These are phyloP conservation scores for Plectosphaerella cucumerina DNA, from an alignment of 2,329 filamentous ascomycete species.

Conservation along the genomic window DNA sequence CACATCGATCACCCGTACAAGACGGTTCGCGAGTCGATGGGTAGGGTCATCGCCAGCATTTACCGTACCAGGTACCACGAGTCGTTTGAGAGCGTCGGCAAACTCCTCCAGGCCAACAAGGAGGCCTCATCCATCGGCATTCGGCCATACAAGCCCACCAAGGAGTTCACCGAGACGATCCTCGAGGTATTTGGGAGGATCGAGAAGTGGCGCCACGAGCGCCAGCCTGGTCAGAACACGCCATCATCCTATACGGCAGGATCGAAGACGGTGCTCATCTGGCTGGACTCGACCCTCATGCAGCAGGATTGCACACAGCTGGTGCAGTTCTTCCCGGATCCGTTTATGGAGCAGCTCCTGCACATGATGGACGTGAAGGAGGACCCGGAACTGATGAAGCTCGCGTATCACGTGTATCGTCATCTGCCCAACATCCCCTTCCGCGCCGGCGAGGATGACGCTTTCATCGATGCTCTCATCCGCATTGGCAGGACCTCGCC, in stretches of 20 bases:
- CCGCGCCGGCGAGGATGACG: conserved; percentile 75
- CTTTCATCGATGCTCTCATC: conserved; percentile 82
- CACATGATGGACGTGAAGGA: conserved; percentile 99
- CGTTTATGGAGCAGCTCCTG: conserved; percentile 86
- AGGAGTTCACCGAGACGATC: conserved; percentile 70
- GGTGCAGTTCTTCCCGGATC: conserved; percentile 82
- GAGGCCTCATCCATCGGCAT: conserved; percentile 76
- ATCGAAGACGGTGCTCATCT: conserved; percentile 91
- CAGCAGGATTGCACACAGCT: conserved; percentile 92
- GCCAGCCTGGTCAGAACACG: conserved; percentile 83
- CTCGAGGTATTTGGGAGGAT: conserved; percentile 72
- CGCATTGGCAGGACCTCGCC: conserved; percentile 78
- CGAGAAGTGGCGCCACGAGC: conserved; percentile 82
- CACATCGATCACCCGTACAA: conserved; percentile 98
- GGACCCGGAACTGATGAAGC: conserved; percentile 87
- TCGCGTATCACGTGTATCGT: conserved; percentile 95
- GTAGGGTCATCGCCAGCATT: conserved; percentile 80
- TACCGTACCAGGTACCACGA: conserved; percentile 92
- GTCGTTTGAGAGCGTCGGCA: conserved; percentile 76
- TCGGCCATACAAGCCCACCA: conserved; percentile 73
- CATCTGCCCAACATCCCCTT: conserved; percentile 95
- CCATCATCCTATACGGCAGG: conserved; percentile 93
- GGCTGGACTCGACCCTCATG: conserved; percentile 87
- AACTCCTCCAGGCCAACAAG: conserved; percentile 75
- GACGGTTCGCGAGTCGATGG: conserved; percentile 91